Conservation (phyloP, 169 alveolate species). For the Plasmodium knowlesi region DNA sequence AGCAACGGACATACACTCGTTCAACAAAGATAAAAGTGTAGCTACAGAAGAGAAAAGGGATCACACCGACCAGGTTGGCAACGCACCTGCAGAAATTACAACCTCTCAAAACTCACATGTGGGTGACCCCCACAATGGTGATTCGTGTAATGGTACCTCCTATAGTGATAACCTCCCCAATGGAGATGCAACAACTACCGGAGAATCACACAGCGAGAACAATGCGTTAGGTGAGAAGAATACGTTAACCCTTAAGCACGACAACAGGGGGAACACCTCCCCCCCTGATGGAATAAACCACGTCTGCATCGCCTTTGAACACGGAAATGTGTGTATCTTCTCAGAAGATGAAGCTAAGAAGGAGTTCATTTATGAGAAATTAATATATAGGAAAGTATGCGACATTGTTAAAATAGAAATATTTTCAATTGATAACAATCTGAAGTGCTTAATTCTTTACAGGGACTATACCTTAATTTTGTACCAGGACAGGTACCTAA, state of each 20-base stretch:
- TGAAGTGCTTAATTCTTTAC: slow-evolving; percentile 49
- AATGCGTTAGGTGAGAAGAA: neutral
- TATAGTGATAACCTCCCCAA: neutral
- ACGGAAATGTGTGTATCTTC: slow-evolving; percentile 73
- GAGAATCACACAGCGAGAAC: neutral
- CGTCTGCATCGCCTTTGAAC: slow-evolving; percentile 75
- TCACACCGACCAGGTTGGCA: neutral
- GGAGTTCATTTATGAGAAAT: slow-evolving; percentile 38
- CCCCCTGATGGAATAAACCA: neutral
- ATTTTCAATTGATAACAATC: slow-evolving; percentile 4
- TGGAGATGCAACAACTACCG: neutral
- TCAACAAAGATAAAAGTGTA: neutral
- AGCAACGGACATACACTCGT: neutral
- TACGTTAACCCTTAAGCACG: neutral
- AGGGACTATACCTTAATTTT: slow-evolving; percentile 51
- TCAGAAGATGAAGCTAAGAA: slow-evolving; percentile 42
- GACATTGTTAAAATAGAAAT: slow-evolving; percentile 61
- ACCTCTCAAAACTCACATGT: neutral
- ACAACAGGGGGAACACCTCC: neutral
- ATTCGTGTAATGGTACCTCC: neutral
- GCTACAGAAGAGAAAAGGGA: slow-evolving; percentile 4
- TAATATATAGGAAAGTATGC: slow-evolving; percentile 72
- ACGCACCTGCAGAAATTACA: neutral
- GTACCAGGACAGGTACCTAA: slow-evolving; percentile 27
- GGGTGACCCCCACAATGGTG: neutral